Conservation (phyloP, 345 rosid genomes). For the Rhodamnia argentea region DNA sequence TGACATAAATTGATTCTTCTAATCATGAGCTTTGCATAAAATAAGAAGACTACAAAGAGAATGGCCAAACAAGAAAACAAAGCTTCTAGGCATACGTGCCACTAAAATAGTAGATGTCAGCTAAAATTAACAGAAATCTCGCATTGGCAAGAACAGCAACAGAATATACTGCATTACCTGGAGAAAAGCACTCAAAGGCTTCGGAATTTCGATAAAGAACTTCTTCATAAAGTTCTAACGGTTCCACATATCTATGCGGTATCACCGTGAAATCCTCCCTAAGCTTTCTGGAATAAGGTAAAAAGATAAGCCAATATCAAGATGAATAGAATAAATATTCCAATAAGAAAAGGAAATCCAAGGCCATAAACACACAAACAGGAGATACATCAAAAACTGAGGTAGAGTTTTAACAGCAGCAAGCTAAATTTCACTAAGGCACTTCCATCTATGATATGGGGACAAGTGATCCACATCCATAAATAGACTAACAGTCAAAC, state of each 20-base stretch:
- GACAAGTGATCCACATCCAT: not conserved
- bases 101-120: not conserved
- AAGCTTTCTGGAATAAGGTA: constrained; percentile 43
- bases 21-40: not conserved
- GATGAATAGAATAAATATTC: not conserved
- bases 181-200: constrained; percentile 78
- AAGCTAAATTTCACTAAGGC: not conserved
- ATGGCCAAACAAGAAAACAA: not conserved
- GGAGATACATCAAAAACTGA: not conserved
- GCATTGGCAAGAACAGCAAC: not conserved
- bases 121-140: not conserved
- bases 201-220: constrained; percentile 56
- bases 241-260: constrained; percentile 24
- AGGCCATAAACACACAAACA: not conserved
- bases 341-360: not conserved
- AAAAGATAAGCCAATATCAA: not conserved
- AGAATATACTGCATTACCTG: constrained; percentile 39
- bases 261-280: constrained; percentile 34
- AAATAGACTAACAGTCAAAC: not conserved
- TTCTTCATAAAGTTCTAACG: constrained; percentile 45
- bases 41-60: not conserved
- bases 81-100: not conserved
- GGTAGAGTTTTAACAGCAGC: not conserved
- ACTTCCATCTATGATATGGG: not conserved
- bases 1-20: not conserved